Evolutionary conservation across 2,329 filamentous ascomycete species (phyloP).

Genomic region (Epichloe coenophiala): DNA sequence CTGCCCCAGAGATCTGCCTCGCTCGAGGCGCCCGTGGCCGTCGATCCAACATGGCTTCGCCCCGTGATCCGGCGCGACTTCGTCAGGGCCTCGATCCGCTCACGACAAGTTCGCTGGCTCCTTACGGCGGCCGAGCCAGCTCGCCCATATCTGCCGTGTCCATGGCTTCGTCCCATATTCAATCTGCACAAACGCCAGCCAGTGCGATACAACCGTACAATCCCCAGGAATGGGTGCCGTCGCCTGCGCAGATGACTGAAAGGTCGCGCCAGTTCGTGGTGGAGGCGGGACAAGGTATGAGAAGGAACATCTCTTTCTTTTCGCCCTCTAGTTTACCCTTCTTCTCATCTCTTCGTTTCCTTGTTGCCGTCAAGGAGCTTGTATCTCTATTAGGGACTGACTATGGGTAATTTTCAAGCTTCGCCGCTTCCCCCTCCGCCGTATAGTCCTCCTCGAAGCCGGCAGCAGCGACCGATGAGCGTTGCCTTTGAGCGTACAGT

Average conservation of each 20-base stretch:
- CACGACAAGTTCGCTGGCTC: slow-evolving; percentile 35
- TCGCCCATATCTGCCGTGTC: slow-evolving; percentile 45
- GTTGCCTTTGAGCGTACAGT: slow-evolving; percentile 33
- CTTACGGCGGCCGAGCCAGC: slow-evolving; percentile 27
- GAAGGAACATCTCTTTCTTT: neutral
- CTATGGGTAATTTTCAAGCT: slow-evolving; percentile 7
- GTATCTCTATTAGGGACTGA: neutral
- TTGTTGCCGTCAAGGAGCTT: neutral
- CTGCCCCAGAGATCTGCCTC: slow-evolving; percentile 1
- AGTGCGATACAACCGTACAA: slow-evolving; percentile 54
- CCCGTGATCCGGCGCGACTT: slow-evolving; percentile 34
- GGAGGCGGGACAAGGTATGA: slow-evolving; percentile 35
- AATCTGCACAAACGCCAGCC: slow-evolving; percentile 37
- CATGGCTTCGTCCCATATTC: slow-evolving; percentile 36
- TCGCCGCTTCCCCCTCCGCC: slow-evolving; percentile 46
- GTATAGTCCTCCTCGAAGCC: slow-evolving; percentile 50
- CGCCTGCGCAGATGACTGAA: slow-evolving; percentile 31
- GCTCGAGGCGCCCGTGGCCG: neutral
- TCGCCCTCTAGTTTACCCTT: neutral
- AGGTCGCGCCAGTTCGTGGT: slow-evolving; percentile 30
- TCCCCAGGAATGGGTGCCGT: slow-evolving; percentile 50
- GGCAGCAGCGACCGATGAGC: slow-evolving; percentile 33
- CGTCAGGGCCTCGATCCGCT: slow-evolving; percentile 45
- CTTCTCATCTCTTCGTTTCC: neutral
- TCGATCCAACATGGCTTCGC: slow-evolving; percentile 19